Evolutionary conservation across 441 rosid species (phyloP).

Genomic region (Pelargonium fulgidum): DNA sequence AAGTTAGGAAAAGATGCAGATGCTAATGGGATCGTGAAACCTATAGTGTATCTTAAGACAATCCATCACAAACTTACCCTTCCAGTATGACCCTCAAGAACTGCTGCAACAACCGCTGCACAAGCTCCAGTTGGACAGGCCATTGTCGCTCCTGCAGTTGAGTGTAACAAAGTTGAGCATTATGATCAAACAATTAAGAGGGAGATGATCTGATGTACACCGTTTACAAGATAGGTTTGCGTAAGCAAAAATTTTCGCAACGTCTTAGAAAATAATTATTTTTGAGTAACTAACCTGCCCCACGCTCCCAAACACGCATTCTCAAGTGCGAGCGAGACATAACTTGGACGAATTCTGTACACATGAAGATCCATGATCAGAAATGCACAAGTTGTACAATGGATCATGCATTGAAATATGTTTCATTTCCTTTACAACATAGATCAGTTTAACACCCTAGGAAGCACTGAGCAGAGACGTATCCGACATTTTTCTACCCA

Average conservation of each 20-base stretch:
- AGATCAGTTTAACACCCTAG: no score
- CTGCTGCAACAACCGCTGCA: slow-evolving; percentile 93
- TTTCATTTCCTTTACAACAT: no score
- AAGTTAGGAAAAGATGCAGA: background rate
- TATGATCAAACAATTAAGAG: background rate
- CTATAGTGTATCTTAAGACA: background rate
- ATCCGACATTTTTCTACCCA: no score
- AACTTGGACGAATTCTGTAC: slow-evolving; percentile 86
- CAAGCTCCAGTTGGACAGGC: slow-evolving; percentile 99
- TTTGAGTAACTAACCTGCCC: slow-evolving; percentile 57
- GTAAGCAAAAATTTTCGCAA: no score
- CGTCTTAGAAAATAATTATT: no score
- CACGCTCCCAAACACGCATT: slow-evolving; percentile 99
- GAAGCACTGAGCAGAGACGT: no score
- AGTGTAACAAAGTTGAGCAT: background rate
- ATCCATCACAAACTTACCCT: slow-evolving; percentile 53
- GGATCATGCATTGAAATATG: background rate
- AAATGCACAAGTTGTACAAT: background rate
- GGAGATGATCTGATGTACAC: background rate
- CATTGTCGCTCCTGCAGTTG: slow-evolving; percentile 67
- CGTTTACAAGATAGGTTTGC: background rate
- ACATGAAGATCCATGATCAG: slow-evolving; percentile 4
- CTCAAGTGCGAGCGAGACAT: slow-evolving; percentile 66
- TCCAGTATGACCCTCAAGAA: slow-evolving; percentile 71
- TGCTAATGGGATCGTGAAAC: background rate